These are phyloP conservation scores for Rosa multiflora DNA, from an alignment of 306 rosid genomes.

Conservation along the genomic window DNA sequence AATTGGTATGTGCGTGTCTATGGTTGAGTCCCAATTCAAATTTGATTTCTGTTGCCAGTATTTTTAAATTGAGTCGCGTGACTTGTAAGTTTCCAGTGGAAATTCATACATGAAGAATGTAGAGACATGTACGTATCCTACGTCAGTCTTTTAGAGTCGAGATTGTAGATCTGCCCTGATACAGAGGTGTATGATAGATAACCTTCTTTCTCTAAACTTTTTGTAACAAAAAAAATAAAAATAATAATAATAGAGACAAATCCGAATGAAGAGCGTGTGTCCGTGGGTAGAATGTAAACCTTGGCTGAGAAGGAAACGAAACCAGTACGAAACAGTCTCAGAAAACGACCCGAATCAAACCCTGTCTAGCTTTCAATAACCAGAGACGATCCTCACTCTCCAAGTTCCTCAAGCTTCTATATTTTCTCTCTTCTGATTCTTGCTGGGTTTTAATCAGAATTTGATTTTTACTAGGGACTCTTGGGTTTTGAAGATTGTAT, in stretches of 20 bases:
- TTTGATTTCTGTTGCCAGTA: too few species aligned
- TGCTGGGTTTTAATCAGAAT: not conserved
- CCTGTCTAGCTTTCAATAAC: not conserved
- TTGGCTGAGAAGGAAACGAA: conserved; percentile 21
- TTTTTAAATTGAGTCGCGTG: too few species aligned
- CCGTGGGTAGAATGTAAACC: not conserved
- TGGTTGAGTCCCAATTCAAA: too few species aligned
- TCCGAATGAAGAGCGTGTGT: not conserved
- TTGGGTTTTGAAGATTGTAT: not conserved
- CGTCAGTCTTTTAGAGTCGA: too few species aligned
- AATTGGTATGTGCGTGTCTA: too few species aligned
- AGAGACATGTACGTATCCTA: too few species aligned
- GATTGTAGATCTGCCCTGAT: too few species aligned
- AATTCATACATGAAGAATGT: too few species aligned
- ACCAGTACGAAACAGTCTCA: not conserved
- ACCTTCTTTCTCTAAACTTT: too few species aligned
- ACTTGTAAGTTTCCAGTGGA: too few species aligned
- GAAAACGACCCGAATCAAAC: conserved; percentile 3
- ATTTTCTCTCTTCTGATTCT: not conserved
- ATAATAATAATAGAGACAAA: too few species aligned
- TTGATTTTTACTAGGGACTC: not conserved
- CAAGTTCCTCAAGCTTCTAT: not conserved
- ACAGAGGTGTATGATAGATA: too few species aligned
- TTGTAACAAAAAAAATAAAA: not conserved
- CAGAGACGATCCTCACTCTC: not conserved